Conservation (phyloP, 129 eudicot genomes). For the Oenanthe sinensis region DNA sequence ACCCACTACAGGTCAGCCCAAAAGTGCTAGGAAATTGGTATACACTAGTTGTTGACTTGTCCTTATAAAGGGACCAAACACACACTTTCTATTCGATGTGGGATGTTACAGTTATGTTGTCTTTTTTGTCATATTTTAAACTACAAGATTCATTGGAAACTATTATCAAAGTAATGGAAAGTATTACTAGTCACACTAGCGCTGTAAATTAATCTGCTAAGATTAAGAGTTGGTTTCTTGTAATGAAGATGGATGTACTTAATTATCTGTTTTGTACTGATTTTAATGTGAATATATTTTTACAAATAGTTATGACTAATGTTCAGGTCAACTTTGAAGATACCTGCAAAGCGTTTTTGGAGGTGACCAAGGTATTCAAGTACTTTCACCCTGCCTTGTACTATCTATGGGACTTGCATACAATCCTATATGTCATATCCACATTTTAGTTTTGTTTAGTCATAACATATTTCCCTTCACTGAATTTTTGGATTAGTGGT, state of each 20-base stretch:
- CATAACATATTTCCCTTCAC: neutral
- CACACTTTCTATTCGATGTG: too few species aligned
- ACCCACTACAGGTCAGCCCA: too few species aligned
- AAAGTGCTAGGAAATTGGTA: too few species aligned
- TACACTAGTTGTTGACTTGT: too few species aligned
- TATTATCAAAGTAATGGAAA: neutral
- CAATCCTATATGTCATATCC: neutral
- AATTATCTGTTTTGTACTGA: neutral
- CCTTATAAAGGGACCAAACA: too few species aligned
- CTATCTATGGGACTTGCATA: neutral
- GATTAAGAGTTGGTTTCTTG: neutral
- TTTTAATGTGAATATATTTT: neutral
- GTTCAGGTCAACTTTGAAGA: slow-evolving; percentile 94
- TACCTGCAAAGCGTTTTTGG: slow-evolving; percentile 96
- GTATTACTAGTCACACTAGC: too few species aligned
- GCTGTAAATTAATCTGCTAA: neutral
- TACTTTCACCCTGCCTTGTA: neutral
- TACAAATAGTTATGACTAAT: neutral
- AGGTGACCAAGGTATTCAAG: slow-evolving; percentile 75
- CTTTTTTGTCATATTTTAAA: neutral
- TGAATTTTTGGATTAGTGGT: neutral
- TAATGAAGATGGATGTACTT: neutral
- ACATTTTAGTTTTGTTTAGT: neutral
- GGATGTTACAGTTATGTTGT: too few species aligned
- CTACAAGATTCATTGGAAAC: neutral